These are phyloP conservation scores for Naematelia aurantialba DNA, from an alignment of 768 basidiomycete genomes.

Conservation along the genomic window DNA sequence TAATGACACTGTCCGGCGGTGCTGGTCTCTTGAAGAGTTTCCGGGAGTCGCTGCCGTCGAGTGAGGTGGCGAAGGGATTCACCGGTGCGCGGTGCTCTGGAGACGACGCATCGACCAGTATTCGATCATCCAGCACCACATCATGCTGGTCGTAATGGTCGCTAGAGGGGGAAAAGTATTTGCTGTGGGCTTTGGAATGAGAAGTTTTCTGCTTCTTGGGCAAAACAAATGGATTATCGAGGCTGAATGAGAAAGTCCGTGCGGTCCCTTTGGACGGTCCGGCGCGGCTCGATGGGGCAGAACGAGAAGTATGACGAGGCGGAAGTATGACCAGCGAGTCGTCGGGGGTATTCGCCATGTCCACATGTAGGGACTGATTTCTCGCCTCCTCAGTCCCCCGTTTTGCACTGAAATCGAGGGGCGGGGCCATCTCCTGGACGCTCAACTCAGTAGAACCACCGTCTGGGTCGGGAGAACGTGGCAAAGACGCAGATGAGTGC, in stretches of 20 bases:
- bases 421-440: conserved; percentile 13
- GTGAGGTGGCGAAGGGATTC: background rate
- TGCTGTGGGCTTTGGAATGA: background rate
- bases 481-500: background rate
- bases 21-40: background rate
- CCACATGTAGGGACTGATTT: conserved; percentile 28
- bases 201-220: background rate
- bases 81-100: background rate
- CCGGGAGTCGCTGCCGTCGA: background rate
- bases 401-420: background rate
- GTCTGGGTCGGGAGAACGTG: background rate
- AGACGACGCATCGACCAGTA: background rate
- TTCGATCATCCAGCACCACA: background rate
- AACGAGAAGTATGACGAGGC: background rate
- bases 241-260: conserved; percentile 11
- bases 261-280: conserved; percentile 9
- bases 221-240: background rate
- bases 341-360: conserved; percentile 11
- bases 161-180: background rate
- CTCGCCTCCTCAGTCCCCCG: background rate
- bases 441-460: conserved; percentile 2
- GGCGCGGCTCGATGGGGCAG: background rate
- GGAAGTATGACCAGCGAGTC: background rate
- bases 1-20: background rate
- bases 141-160: background rate